Base-by-base conservation (phyloP, 805 yeast species). In the Candida tammaniensis region DNA sequence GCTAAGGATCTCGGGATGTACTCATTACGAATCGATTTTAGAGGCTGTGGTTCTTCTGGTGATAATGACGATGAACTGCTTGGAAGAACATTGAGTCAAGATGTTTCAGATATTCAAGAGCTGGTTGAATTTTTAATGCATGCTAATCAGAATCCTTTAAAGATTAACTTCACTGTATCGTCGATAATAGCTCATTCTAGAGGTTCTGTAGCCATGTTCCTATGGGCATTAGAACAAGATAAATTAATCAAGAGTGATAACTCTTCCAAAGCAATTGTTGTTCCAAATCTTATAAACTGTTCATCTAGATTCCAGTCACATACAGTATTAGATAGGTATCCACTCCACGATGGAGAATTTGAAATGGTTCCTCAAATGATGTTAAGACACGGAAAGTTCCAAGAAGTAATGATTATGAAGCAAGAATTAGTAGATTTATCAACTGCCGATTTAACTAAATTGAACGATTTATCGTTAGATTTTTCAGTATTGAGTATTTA, bases 31-130 rank as follows among this genome's bases (percentile, higher is more conserved):
- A 79, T 88, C 46, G 97, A 89, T 57, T 88, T 89, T 49, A 69
- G 96, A 36, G 84, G 82, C 5, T 82, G 93, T 55, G 98, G 97
- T 1, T 77, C 74, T 38, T 85, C 95, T 3, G 81, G 74, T 16
- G 79, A 68, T 12, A 61, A 59, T 28, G 63, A 49, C 4, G 59
- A 61, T 31, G 47, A 52, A 2, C 21, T 41, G 1, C 30, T 33
- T 1, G 91, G 89, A 0, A 67, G 96, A 33, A 59, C 72, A 0
- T 52, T 88, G 4, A 57, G 52, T 0, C 80, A 76, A 39, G 97
- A 89, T 55, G 43, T 79, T 3, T 79, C 74, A 28, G 96, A 89
- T 55, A 62, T 86, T 26, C 77, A 72, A 33, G 55, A 44, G 5
- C 46, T 52, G 21, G 65, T 54, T 3, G 63, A 57, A 27, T 59